A percentile compares a stretch with the other conserved stretches of the same genome.
Conservation (phyloP, 1,139 yeast species). For the Suhomyces choctaworum region DNA sequence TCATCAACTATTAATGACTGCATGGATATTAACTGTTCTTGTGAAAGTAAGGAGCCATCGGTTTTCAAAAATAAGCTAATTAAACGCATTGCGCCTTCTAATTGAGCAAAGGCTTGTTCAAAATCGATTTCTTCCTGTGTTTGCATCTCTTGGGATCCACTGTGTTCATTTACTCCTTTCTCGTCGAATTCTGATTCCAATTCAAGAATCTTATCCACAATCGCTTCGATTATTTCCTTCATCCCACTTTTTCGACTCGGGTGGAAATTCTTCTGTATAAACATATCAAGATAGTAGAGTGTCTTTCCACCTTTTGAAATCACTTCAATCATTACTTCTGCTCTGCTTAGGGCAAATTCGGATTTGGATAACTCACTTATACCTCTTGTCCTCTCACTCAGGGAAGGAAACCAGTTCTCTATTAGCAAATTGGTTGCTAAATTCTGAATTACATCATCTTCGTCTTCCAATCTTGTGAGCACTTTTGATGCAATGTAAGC, state of each 20-base stretch:
- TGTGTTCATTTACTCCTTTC: neutral
- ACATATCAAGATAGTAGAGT: slow-evolving; percentile 43
- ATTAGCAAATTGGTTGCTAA: slow-evolving; percentile 41
- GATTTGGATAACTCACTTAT: neutral
- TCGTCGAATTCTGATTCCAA: neutral
- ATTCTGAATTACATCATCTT: slow-evolving; percentile 58
- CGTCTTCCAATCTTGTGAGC: slow-evolving; percentile 62
- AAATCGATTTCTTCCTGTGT: slow-evolving; percentile 15
- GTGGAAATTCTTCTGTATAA: slow-evolving; percentile 43
- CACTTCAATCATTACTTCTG: slow-evolving; percentile 39
- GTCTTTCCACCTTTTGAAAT: slow-evolving; percentile 34
- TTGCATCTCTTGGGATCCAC: neutral
- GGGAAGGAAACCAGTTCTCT: slow-evolving; percentile 45
- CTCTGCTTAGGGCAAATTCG: slow-evolving; percentile 6
- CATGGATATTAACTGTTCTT: slow-evolving; percentile 62
- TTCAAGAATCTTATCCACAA: neutral
- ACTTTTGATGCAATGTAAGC: slow-evolving; percentile 50
- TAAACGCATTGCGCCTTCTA: slow-evolving; percentile 19
- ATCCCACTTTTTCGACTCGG: slow-evolving; percentile 21
- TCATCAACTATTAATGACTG: slow-evolving; percentile 61
- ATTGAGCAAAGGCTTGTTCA: slow-evolving; percentile 39
- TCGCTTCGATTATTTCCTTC: neutral
- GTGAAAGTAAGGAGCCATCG: slow-evolving; percentile 53
- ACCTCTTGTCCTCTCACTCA: slow-evolving; percentile 11
- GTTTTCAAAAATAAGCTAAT: slow-evolving; percentile 55